Base-by-base conservation (phyloP, 768 basidiomycete species). In the Baorangia bicolor region DNA sequence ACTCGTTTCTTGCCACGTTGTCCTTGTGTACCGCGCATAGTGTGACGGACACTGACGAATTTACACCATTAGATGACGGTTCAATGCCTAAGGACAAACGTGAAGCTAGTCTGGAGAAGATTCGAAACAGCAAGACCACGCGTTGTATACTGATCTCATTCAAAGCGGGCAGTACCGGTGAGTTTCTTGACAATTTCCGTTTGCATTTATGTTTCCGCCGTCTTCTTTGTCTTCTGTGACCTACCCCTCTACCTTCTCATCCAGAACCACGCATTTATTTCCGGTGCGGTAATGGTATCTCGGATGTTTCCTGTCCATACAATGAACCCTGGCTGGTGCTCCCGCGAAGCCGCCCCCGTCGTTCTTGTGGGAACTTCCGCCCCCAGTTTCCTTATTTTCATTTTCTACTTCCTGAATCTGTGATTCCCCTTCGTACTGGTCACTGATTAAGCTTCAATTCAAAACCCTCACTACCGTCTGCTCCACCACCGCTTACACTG, bases 111-210 rank as follows among this genome's bases (percentile, higher is more conserved):
- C 71, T 98, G 40, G 76, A 85, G 34, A 83, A 81, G 61, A 94
- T 99, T 71, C 83, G 81, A 65, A 82, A 60, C 18, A 83, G 81
- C 67, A 69, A 71, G 27, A 75, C 63, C 16, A 84, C 79, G 12
- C 81, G 81, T 31, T 86, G 96, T 40, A 97, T 98, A 57, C 74
- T 99, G 59, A 94, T 98, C 59, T 97, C 94, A 0, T 95, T 98
- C 82, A 97, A 95, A 70, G 94, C 94, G 28, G 94, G 94, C 5
- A 90, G 90, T 65, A 93, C 90, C n/a, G 92, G 92, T 90, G 63
- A 50, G 77, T 72, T 33, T 12, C 28, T 27, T 43, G 40, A 46
- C 9, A 35, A 37, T 35, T 53, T 34, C 25, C 20, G 6, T 31
- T 54, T 18, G 1, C 30, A 5, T 34, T 27, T 39, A 1, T 10